A percentile compares a stretch with the other conserved stretches of the same genome.
Conservation (phyloP, 805 yeast species). For the Candida caryicola region DNA sequence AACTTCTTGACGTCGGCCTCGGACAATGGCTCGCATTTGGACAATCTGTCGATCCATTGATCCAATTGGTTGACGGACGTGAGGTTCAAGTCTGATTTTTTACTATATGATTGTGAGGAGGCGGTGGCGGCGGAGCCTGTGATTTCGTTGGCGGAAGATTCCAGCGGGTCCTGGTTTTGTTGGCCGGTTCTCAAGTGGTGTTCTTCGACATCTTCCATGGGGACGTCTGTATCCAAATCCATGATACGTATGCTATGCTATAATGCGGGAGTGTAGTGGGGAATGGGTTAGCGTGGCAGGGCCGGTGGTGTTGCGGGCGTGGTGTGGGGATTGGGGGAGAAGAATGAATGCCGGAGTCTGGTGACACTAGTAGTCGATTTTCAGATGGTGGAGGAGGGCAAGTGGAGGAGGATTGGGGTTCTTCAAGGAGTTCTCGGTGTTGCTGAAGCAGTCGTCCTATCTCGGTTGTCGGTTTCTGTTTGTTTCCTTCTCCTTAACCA, state of each 20-base stretch:
- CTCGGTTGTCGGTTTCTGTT: no score
- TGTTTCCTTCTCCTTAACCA: not conserved
- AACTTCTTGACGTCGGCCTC: conserved; percentile 77
- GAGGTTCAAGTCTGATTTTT: conserved; percentile 30
- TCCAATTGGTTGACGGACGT: conserved; percentile 66
- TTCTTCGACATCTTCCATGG: conserved; percentile 75
- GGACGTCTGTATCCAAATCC: conserved; percentile 80
- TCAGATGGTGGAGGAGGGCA: no score
- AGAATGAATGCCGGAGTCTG: no score
- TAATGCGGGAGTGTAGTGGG: no score
- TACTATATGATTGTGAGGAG: conserved; percentile 22
- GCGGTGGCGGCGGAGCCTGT: conserved; percentile 11
- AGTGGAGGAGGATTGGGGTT: no score
- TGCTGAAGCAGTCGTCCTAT: no score
- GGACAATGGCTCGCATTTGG: conserved; percentile 74
- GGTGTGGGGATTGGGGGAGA: no score
- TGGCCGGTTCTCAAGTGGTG: conserved; percentile 25
- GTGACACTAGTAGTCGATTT: no score
- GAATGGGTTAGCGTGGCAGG: no score
- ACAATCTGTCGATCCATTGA: conserved; percentile 79
- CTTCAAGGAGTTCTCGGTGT: no score
- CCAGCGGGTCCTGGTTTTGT: not conserved
- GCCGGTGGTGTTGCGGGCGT: no score
- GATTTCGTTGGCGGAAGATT: conserved; percentile 5
- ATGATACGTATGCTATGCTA: conserved; percentile 33